Evolutionary conservation across 2,329 filamentous ascomycete genomes (phyloP), one percentile per base, ranked within the genome.

Genomic region (Tolypocladium ovalisporum): DNA sequence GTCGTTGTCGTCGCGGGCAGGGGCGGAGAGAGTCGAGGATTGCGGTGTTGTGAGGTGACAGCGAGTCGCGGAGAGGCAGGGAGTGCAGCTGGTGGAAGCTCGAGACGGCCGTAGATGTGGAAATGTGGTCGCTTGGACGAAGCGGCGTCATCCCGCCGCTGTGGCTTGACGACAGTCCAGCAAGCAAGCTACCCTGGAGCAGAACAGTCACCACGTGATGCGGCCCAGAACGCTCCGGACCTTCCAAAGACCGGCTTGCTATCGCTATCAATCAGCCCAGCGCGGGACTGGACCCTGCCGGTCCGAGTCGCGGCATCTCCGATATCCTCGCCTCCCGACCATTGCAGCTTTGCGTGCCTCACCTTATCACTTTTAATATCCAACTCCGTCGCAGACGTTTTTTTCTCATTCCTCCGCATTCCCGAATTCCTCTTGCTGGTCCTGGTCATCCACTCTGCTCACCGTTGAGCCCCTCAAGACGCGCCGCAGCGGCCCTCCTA

Each of bases 81-180:
- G 27, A 27, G 9, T n/a, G 47, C 8, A 32, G 47, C 17, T n/a
- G 27, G 29, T 13, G 8, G 47, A 51, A 51, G 47, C 47, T 51
- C 19, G 29, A 34, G 27, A 12, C 17, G 47, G 29, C 1, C 19
- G 39, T 42, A 22, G 62, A 65, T 69, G 57, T 66, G 68, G 68
- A 67, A 66, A 70, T 68, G 69, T 71, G 69, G 69, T 70, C 67
- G 67, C 61, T 67, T 69, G 61, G 44, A 37, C 62, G 29, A n/a
- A 17, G 19, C 47, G 47, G 47, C 47, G 47, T 52, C 47, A 52
- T 52, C 29, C 47, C 47, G 47, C 47, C 47, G 47, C 47, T 34
- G 29, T 35, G 29, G 47, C 47, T 52, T 35, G 4, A 44, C 10
- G 42, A 19, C 27, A 29, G 24, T 24, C 7, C 42, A 47, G 42